Percentiles rank a stretch among this genome's conserved stretches.
These are phyloP conservation scores for Pisolithus tinctorius DNA, from an alignment of 768 basidiomycete genomes.

Conservation along the genomic window DNA sequence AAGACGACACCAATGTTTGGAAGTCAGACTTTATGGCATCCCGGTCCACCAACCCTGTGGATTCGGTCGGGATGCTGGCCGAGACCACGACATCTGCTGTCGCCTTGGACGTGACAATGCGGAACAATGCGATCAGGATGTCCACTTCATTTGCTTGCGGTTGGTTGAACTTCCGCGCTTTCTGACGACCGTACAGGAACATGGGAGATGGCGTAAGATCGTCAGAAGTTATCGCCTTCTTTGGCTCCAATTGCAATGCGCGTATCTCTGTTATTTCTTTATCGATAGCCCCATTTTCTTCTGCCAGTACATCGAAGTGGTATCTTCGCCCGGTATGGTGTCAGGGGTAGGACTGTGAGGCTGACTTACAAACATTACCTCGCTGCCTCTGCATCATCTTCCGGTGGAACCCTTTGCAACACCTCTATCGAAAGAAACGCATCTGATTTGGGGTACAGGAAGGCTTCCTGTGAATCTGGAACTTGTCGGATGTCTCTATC, in stretches of 20 bases:
- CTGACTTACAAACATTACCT: slow-evolving; percentile 40
- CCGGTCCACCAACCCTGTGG: slow-evolving; percentile 25
- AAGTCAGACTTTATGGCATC: slow-evolving; percentile 43
- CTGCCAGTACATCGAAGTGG: slow-evolving; percentile 46
- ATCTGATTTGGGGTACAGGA: slow-evolving; percentile 61
- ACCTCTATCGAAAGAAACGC: slow-evolving; percentile 83
- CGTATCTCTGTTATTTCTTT: slow-evolving; percentile 37
- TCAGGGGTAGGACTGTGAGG: neutral
- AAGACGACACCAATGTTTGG: slow-evolving; percentile 44
- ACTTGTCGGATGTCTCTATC: slow-evolving; percentile 69
- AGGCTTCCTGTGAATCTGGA: slow-evolving; percentile 93
- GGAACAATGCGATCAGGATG: slow-evolving; percentile 76
- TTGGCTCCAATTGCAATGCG: slow-evolving; percentile 27
- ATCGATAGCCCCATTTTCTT: slow-evolving; percentile 75
- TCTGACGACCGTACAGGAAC: slow-evolving; percentile 63
- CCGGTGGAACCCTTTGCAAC: slow-evolving; percentile 60
- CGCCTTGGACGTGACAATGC: slow-evolving; percentile 50
- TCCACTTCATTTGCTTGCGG: slow-evolving; percentile 56
- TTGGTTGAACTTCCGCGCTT: slow-evolving; percentile 71
- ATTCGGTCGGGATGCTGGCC: slow-evolving; percentile 68
- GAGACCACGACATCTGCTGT: slow-evolving; percentile 78
- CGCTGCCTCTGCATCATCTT: slow-evolving; percentile 53
- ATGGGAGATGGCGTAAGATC: slow-evolving; percentile 53
- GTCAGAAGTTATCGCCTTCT: slow-evolving; percentile 21
- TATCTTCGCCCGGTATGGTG: neutral